A percentile compares a stretch with the other conserved stretches of the same genome.
Evolutionary conservation across 495 filamentous ascomycete species (phyloP).

Genomic region (Copromyces sp.): DNA sequence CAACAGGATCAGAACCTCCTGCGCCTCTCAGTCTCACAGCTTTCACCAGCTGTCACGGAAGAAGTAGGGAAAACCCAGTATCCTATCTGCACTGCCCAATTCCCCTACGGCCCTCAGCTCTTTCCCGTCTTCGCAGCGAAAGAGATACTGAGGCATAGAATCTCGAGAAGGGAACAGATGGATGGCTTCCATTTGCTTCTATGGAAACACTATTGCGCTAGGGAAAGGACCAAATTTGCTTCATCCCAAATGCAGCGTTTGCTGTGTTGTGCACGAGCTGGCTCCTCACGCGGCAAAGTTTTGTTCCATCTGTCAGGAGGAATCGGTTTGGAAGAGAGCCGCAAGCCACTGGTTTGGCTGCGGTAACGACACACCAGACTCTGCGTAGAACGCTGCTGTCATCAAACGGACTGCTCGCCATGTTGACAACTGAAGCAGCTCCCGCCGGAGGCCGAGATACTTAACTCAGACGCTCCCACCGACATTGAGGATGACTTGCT

Average conservation of each 20-base stretch:
- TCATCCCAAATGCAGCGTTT: not conserved
- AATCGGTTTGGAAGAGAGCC: not conserved
- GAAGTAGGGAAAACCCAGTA: too few relatives aligned
- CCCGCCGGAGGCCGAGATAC: too few relatives aligned
- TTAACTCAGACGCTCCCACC: too few relatives aligned
- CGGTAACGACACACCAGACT: not conserved
- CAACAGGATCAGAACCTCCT: too few relatives aligned
- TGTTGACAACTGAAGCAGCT: not conserved
- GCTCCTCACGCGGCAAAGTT: not conserved
- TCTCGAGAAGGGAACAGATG: not conserved
- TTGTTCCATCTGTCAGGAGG: not conserved
- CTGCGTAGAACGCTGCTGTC: not conserved
- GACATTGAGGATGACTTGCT: too few relatives aligned
- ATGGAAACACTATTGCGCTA: not conserved
- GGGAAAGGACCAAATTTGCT: not conserved
- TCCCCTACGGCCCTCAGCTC: too few relatives aligned
- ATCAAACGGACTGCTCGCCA: not conserved
- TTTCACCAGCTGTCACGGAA: too few relatives aligned
- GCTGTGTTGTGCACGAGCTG: not conserved
- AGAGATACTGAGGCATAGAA: not conserved
- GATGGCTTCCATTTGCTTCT: not conserved
- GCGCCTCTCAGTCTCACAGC: too few relatives aligned
- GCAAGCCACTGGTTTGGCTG: not conserved
- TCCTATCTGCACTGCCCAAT: too few relatives aligned
- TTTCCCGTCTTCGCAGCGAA: not conserved